Evolutionary conservation across 768 basidiomycete genomes (phyloP).

Genomic region (Naganishia kalamii): DNA sequence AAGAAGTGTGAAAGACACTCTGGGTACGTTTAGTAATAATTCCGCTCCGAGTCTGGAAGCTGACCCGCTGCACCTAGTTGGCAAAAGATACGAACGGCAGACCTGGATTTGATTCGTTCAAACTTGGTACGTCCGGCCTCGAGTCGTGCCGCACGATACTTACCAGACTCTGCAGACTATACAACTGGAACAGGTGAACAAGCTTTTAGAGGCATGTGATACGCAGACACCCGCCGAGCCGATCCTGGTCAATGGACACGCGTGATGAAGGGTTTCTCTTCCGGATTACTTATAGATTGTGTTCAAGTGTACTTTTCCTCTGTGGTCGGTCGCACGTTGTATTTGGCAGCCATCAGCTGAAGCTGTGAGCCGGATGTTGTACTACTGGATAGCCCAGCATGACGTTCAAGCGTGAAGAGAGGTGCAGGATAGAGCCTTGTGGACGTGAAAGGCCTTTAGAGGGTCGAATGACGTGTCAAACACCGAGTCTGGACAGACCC

Average conservation of each 20-base stretch:
- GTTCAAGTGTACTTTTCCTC: neutral
- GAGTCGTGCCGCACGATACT: neutral
- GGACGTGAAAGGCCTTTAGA: no score
- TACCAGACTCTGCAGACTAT: neutral
- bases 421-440: no score
- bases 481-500: no score
- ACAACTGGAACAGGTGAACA: slow-evolving; percentile 6
- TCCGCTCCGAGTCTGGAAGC: neutral
- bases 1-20: slow-evolving; percentile 8
- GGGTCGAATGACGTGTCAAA: no score
- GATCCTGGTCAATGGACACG: slow-evolving; percentile 8
- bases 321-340: no score
- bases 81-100: slow-evolving; percentile 4
- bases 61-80: neutral
- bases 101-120: neutral
- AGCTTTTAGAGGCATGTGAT: neutral
- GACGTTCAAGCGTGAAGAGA: no score
- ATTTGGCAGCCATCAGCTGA: neutral
- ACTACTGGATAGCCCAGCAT: neutral
- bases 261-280: neutral
- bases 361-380: neutral
- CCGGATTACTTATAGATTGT: neutral
- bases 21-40: neutral
- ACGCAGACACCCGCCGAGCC: neutral
- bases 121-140: neutral